Evolutionary conservation across 495 filamentous ascomycete species (phyloP), one percentile per base, ranked within the genome.

Genomic region (Podospora pseudoanserina): DNA sequence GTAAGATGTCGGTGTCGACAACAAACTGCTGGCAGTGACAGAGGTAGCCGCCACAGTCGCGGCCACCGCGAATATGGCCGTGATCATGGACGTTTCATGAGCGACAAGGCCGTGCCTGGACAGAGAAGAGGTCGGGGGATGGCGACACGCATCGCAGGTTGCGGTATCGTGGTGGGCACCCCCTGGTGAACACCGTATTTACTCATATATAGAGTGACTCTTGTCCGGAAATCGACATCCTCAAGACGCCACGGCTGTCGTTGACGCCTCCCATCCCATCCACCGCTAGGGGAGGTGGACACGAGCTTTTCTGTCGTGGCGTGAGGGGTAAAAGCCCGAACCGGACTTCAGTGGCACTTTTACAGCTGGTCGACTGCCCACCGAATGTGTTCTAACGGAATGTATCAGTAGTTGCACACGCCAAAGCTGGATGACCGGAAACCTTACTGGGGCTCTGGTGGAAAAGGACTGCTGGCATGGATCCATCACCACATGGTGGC

Each of bases 31-130:
- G 28, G 32, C 30, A 32, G 61, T 34, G 34, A 26, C 23, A 19
- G 55, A 58, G 55, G 55, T n/a, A 58, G 55, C 55, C 23, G 55
- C 55, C 55, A 58, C 18, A 19, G 55, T 26, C n/a, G 55, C 19
- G 55, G 23, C 23, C 23, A 58, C 23, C n/a, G 18, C 5, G 4
- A 19, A 18, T 7, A 20, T 58, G 5, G 55, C 55, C 23, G 55
- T 26, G 55, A 58, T 58, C 55, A 58, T 58, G 55, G 55, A 58
- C 18, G 55, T 18, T 58, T 58, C 55, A 58, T 58, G n/a, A 26
- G 55, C 55, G n/a, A 5, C 55, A 26, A 58, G 55, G 55, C 55
- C 55, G 55, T 58, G 9, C n/a, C 55, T 15, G 23, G 55, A 58
- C 55, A 58, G 6, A 9, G 6, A 49, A 13, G 39, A 49, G 7